Percentiles rank a stretch among this genome's conserved stretches.
Evolutionary conservation across 2,329 filamentous ascomycete species (phyloP).

Genomic region (Neocucurbitaria cava): DNA sequence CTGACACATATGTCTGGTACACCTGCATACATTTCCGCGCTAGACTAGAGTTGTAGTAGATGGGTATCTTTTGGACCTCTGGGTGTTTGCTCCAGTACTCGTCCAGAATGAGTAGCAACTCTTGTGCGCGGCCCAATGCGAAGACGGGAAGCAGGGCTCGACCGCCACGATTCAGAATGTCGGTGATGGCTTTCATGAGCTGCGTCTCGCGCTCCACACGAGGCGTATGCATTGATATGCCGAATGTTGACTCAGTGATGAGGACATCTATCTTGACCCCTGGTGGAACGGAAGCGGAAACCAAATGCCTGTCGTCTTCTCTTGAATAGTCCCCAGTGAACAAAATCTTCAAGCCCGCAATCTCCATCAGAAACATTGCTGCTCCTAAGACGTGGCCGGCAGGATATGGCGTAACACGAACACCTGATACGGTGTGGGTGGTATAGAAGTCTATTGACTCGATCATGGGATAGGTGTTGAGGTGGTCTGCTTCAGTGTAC

Average conservation of each 20-base stretch:
- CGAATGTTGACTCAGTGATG: conserved; percentile 97
- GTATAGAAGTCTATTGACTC: conserved; percentile 99
- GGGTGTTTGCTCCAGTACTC: conserved; percentile 94
- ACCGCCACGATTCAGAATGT: conserved; percentile 88
- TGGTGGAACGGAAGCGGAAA: conserved; percentile 88
- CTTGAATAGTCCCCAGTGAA: conserved; percentile 98
- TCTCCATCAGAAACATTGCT: conserved; percentile 98
- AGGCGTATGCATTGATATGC: conserved; percentile 91
- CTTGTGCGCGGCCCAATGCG: conserved; percentile 90
- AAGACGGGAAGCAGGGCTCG: conserved; percentile 95
- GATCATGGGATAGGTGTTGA: conserved; percentile 91
- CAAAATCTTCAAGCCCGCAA: conserved; percentile 93
- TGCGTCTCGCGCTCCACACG: conserved; percentile 89
- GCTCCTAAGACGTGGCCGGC: conserved; percentile 97
- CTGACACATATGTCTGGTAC: conserved; percentile 96
- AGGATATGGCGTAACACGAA: conserved; percentile 95
- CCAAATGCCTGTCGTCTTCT: conserved; percentile 93
- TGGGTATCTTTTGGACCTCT: conserved; percentile 88
- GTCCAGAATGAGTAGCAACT: conserved; percentile 90
- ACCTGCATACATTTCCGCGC: conserved; percentile 98
- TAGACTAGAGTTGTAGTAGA: conserved; percentile 96
- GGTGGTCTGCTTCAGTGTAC: conserved; percentile 94
- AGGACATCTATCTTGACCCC: conserved; percentile 93
- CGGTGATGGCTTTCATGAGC: conserved; percentile 93
- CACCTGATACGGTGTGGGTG: conserved; percentile 94